A percentile compares a stretch with the other conserved stretches of the same genome.
Conservation (phyloP, 2,329 filamentous ascomycete genomes). For the Colletotrichum cereale region DNA sequence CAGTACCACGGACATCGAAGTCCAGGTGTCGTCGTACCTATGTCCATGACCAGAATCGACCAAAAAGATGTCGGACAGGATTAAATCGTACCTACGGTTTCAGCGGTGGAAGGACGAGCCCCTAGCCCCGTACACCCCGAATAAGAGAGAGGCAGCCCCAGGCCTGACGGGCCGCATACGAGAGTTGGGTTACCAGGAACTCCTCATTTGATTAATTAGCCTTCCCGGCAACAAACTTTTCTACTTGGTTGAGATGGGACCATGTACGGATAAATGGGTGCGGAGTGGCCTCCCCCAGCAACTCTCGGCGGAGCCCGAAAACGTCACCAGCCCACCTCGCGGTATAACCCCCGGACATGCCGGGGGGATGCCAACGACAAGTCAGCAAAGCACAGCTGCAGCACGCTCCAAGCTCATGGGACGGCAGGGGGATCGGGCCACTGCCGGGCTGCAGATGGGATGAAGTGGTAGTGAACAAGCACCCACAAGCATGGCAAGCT, state of each 20-base stretch:
- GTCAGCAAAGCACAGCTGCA: constrained; percentile 31
- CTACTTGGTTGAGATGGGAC: no score
- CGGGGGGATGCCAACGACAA: constrained; percentile 28
- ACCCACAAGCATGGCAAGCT: constrained; percentile 22
- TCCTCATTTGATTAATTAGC: constrained; percentile 8
- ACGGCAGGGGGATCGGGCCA: constrained; percentile 32
- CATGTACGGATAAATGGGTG: not conserved
- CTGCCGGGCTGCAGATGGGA: constrained; percentile 25
- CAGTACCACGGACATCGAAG: not conserved
- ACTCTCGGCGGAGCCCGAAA: constrained; percentile 22
- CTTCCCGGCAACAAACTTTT: constrained; percentile 17
- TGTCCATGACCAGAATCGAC: not conserved
- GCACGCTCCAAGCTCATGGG: constrained; percentile 33
- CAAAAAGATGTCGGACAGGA: not conserved
- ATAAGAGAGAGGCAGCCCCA: not conserved
- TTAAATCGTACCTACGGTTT: not conserved
- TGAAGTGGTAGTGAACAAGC: constrained; percentile 9
- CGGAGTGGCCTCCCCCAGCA: not conserved
- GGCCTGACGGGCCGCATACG: not conserved
- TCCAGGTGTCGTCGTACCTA: not conserved
- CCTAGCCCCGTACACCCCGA: constrained; percentile 7
- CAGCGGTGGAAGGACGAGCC: constrained; percentile 18
- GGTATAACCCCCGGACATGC: constrained; percentile 6
- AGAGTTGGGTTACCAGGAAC: constrained; percentile 9
- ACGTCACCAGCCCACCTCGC: constrained; percentile 27